These are phyloP conservation scores for Metarhizium brunneum DNA, from an alignment of 2,329 filamentous ascomycete species.

Conservation along the genomic window DNA sequence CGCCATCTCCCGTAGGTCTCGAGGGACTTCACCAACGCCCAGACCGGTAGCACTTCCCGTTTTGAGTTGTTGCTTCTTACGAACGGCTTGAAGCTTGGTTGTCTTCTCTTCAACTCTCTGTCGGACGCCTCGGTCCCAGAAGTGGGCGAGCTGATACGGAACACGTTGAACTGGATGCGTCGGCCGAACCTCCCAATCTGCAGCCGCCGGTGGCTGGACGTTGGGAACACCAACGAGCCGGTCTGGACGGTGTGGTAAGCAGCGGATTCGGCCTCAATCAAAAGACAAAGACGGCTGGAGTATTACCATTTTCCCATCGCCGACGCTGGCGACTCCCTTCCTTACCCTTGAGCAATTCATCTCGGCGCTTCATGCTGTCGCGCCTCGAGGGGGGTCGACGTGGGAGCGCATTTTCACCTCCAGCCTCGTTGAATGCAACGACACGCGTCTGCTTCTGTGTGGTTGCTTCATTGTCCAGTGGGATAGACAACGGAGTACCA, in stretches of 20 bases:
- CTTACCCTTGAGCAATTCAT: conserved; percentile 76
- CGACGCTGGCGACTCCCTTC: conserved; percentile 80
- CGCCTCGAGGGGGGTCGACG: conserved; percentile 37
- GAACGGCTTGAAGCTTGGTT: conserved; percentile 28
- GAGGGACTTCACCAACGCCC: conserved; percentile 55
- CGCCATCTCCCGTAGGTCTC: conserved; percentile 68
- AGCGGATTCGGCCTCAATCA: neutral
- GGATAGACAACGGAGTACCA: conserved; percentile 60
- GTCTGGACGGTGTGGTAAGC: conserved; percentile 41
- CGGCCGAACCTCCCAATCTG: conserved; percentile 75
- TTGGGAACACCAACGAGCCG: conserved; percentile 80
- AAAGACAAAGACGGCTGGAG: neutral
- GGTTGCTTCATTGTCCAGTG: conserved; percentile 51
- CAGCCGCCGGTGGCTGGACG: conserved; percentile 68
- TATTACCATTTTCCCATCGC: conserved; percentile 84
- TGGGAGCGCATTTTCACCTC: conserved; percentile 24
- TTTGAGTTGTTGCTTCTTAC: conserved; percentile 36
- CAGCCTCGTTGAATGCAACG: conserved; percentile 11
- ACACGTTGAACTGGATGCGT: conserved; percentile 71
- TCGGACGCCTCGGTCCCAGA: conserved; percentile 60
- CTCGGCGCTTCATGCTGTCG: conserved; percentile 53
- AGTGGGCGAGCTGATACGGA: conserved; percentile 80
- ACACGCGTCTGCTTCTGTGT: conserved; percentile 8
- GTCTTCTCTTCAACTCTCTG: conserved; percentile 40
- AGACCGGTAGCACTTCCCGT: conserved; percentile 31